Evolutionary conservation across 257 asterid species (phyloP).

Genomic region (Anisodus acutangulus): DNA sequence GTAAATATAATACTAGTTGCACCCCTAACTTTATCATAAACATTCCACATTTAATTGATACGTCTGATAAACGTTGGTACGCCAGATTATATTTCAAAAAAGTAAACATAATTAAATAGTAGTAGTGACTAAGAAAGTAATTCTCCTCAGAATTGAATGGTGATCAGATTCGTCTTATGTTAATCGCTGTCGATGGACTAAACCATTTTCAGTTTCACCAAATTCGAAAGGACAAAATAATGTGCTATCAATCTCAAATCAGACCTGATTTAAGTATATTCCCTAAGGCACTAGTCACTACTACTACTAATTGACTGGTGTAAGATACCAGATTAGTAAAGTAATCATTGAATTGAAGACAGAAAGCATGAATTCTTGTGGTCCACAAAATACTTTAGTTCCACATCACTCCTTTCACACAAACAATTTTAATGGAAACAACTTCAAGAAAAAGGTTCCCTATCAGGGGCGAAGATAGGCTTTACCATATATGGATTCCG

Average conservation of each 20-base stretch:
- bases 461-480: not conserved
- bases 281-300: not conserved
- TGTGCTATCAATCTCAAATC: not conserved
- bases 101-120: not conserved
- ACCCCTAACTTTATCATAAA: not conserved
- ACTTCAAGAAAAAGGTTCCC: not conserved
- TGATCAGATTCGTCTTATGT: conserved; percentile 15
- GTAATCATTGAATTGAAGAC: conserved; percentile 17
- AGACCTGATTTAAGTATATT: not conserved
- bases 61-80: conserved; percentile 21
- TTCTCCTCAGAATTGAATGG: not conserved
- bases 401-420: not conserved
- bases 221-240: not conserved
- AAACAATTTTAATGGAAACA: not conserved
- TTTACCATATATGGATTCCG: too few species aligned
- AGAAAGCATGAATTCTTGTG: conserved; percentile 13
- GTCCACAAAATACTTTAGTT: not conserved
- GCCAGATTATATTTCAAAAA: conserved; percentile 17
- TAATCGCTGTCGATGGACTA: not conserved
- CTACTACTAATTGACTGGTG: not conserved
- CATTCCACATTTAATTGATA: not conserved
- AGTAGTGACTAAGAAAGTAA: conserved; percentile 20
- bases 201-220: not conserved
- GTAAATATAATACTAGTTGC: conserved; percentile 20
- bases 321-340: conserved; percentile 2